A percentile compares a stretch with the other conserved stretches of the same genome.
Evolutionary conservation across 2,329 filamentous ascomycete species (phyloP).

Genomic region (Gnomoniopsis sp.): DNA sequence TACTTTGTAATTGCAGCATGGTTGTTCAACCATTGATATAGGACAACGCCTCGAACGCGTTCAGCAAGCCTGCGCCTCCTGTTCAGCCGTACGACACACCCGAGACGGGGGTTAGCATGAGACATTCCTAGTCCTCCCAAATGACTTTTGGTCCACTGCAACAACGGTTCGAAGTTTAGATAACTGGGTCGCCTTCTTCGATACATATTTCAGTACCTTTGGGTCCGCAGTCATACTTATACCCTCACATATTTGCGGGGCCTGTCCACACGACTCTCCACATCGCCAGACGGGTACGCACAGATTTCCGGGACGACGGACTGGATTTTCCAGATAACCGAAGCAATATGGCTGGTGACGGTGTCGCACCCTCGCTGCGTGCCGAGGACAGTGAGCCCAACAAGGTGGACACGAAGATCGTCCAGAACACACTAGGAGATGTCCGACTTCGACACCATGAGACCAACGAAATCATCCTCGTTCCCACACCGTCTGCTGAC

Average conservation of each 20-base stretch:
- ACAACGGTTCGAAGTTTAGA: neutral
- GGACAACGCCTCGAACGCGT: neutral
- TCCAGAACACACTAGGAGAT: constrained; percentile 34
- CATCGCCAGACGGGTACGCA: neutral
- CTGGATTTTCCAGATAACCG: neutral
- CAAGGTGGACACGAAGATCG: constrained; percentile 17
- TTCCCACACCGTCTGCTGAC: constrained; percentile 46
- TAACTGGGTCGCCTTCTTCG: neutral
- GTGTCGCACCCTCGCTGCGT: constrained; percentile 18
- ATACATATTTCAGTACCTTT: neutral
- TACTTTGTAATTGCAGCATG: neutral
- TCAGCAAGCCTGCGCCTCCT: neutral
- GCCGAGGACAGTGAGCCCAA: constrained; percentile 15
- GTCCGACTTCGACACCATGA: constrained; percentile 38
- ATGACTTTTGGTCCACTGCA: neutral
- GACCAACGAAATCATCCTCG: constrained; percentile 47
- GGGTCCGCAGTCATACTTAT: neutral
- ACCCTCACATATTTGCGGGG: neutral
- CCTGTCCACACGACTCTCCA: neutral
- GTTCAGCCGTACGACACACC: neutral
- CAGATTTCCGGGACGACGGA: neutral
- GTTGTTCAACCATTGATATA: neutral
- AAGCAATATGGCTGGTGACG: constrained; percentile 16
- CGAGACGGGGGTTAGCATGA: neutral
- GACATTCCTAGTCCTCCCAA: neutral